Conservation (phyloP, 805 yeast genomes). For the Yamadazyma laniorum region DNA sequence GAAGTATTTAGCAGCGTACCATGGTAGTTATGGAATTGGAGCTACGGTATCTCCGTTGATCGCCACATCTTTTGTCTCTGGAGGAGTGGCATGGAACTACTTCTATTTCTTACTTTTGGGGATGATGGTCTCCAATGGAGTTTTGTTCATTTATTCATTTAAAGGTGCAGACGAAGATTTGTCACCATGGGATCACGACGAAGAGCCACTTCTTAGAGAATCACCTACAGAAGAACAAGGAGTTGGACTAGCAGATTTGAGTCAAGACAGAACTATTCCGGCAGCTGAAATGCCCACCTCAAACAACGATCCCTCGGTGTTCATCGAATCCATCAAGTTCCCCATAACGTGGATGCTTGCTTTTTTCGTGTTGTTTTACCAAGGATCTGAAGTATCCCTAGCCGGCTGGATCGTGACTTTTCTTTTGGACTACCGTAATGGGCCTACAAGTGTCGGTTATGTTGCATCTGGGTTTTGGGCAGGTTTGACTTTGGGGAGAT, state of each 20-base stretch:
- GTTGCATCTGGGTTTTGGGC: conserved; percentile 72
- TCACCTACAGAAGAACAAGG: conserved; percentile 7
- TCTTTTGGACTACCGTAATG: conserved; percentile 52
- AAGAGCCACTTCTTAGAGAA: conserved; percentile 4
- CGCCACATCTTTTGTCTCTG: conserved; percentile 52
- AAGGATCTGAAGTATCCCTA: conserved; percentile 67
- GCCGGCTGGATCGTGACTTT: conserved; percentile 77
- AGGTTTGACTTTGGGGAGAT: conserved; percentile 65
- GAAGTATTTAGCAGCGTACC: conserved; percentile 57
- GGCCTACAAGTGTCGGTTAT: conserved; percentile 52
- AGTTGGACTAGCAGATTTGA: conserved; percentile 7
- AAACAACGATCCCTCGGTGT: conserved; percentile 9
- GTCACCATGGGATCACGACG: conserved; percentile 30
- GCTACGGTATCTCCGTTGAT: conserved; percentile 69
- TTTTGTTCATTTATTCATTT: conserved; percentile 44
- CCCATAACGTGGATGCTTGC: conserved; percentile 49
- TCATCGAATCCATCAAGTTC: conserved; percentile 34
- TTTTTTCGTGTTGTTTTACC: conserved; percentile 55
- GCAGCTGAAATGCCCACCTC: neutral
- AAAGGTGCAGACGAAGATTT: conserved; percentile 47
- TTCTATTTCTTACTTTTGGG: conserved; percentile 51
- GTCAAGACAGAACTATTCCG: neutral
- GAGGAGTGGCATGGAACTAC: conserved; percentile 52
- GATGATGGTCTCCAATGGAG: conserved; percentile 30
- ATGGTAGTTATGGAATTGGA: conserved; percentile 71